These are phyloP conservation scores for Sphagnum tenellum DNA, from an alignment of 225 moss, liverwort and hornwort species.

Conservation along the genomic window DNA sequence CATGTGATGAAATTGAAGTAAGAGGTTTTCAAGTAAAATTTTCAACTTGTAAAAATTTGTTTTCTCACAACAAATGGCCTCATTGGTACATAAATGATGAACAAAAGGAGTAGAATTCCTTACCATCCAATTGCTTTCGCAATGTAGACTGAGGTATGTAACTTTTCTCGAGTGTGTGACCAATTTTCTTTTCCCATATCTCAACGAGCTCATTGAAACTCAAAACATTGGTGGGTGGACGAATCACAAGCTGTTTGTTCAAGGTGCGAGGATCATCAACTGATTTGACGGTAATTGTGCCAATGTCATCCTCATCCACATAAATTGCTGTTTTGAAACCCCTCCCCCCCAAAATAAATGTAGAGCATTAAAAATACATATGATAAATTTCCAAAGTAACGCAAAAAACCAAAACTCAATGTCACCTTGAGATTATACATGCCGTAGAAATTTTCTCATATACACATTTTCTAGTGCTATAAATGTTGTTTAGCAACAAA, in stretches of 20 bases:
- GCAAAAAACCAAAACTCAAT: neutral
- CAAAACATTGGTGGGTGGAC: constrained; percentile 16
- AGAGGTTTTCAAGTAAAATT: too few relatives aligned
- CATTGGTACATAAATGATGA: too few relatives aligned
- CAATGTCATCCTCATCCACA: constrained; percentile 28
- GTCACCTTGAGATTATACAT: neutral
- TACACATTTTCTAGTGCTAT: too few relatives aligned
- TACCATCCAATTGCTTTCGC: constrained; percentile 14
- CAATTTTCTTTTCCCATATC: constrained; percentile 40
- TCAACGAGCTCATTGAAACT: constrained; percentile 23
- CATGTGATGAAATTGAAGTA: too few relatives aligned
- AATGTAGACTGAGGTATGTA: constrained; percentile 16
- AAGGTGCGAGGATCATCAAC: constrained; percentile 30
- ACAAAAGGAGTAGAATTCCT: neutral
- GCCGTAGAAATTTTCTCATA: too few relatives aligned
- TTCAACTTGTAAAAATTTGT: too few relatives aligned
- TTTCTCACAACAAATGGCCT: too few relatives aligned
- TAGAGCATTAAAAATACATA: too few relatives aligned
- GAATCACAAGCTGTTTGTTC: constrained; percentile 31
- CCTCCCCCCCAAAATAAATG: neutral
- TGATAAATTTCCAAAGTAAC: neutral
- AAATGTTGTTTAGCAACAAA: too few relatives aligned
- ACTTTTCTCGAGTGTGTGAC: constrained; percentile 26
- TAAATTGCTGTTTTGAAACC: constrained; percentile 9
- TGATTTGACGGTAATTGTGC: constrained; percentile 19